Evolutionary conservation across 2,329 filamentous ascomycete genomes (phyloP), one percentile per base, ranked within the genome.

Genomic region (Xylariales sp.): DNA sequence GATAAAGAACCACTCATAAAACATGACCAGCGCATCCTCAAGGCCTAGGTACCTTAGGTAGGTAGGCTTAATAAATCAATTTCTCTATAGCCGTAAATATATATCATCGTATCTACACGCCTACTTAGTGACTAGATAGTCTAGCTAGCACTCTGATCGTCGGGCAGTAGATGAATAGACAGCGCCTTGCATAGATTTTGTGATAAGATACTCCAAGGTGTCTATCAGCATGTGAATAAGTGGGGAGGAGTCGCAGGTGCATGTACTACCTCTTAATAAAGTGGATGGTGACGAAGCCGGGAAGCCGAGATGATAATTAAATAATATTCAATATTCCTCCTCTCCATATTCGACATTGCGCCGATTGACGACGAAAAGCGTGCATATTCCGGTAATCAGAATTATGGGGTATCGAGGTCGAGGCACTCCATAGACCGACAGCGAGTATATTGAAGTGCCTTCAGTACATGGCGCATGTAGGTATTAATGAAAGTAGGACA

Each of bases 171-270:
- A 23, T 18, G 3, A 48, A 23, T 48, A 23, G 45, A 48, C 45
- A 23, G 45, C 45, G n/a, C 6, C 45, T 48, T 48, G 12, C 1
- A 12, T 41, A 41, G 10, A 41, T 41, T 12, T 14, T 14, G 14
- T 41, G 46, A 49, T 12, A 49, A 3, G 9, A 49, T 9, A 23
- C 9, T 9, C 1, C 7, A 49, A 49, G 46, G 23, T 23, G 18
- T 49, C 34, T 41, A 41, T 28, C 16, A 41, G n/a, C 52, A 55
- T 55, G 52, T 55, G 52, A 41, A 41, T 55, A 55, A 55, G 52
- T 55, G 32, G 52, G 36, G 53, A 41, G 39, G 14, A 14, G 39
- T 14, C 5, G 14, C 9, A 41, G 39, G 14, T 14, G 14, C 14
- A 12, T 34, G 34, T n/a, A 45, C 45, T 48, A 23, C 23, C 14